phyloP scores from a whole-genome alignment of 257 asterid species.

The Verbena officinalis region DNA sequence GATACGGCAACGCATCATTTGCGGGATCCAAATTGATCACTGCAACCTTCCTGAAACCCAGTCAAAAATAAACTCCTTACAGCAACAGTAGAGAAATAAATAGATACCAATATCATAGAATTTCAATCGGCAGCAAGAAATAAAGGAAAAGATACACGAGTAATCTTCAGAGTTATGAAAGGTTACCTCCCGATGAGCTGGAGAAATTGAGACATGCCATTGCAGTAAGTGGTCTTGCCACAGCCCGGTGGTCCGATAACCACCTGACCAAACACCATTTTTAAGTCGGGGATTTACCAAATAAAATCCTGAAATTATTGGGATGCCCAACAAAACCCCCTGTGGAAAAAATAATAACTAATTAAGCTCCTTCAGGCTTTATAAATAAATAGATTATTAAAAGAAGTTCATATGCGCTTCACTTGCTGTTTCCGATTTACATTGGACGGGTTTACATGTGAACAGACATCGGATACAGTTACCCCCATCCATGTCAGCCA shows the following conservation, averaged over 20 bases:
- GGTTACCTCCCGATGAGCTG: conserved; percentile 81
- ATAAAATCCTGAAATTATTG: too few relatives aligned
- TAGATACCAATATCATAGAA: conserved; percentile 3
- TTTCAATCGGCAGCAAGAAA: conserved; percentile 18
- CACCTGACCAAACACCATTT: conserved; percentile 94
- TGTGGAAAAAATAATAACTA: too few relatives aligned
- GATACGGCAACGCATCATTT: conserved; percentile 96
- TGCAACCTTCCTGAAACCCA: conserved; percentile 85
- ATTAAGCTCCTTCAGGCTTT: too few relatives aligned
- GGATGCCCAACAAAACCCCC: too few relatives aligned
- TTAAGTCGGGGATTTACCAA: too few relatives aligned
- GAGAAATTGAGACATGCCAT: conserved; percentile 98
- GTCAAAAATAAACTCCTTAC: background rate
- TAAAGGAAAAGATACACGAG: background rate
- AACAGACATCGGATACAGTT: too few relatives aligned
- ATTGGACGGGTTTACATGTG: too few relatives aligned
- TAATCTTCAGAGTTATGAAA: background rate
- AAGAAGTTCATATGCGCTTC: too few relatives aligned
- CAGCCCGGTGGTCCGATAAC: conserved; percentile 99
- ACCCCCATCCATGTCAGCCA: too few relatives aligned
- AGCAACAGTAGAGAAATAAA: background rate
- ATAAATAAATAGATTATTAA: too few relatives aligned
- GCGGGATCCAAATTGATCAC: conserved; percentile 96
- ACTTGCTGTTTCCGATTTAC: too few relatives aligned
- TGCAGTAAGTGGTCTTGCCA: conserved; percentile 97